Evolutionary conservation across 2,329 filamentous ascomycete species (phyloP).

Genomic region (Cryphonectria radicalis): DNA sequence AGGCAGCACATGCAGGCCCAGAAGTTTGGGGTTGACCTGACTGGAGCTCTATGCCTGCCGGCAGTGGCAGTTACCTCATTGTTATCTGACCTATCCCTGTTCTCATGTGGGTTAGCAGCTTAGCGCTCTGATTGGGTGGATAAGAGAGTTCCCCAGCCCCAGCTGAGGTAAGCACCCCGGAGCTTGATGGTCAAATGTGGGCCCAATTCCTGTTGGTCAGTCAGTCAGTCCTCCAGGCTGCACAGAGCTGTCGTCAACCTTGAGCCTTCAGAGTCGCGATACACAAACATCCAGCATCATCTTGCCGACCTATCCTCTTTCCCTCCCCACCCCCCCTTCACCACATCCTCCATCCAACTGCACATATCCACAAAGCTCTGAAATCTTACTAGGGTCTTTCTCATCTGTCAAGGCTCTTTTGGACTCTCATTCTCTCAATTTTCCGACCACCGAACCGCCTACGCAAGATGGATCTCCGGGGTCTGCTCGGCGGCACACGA

Average conservation of each 20-base stretch:
- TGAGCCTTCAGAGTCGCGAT: conserved; percentile 19
- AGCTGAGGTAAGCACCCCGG: not conserved
- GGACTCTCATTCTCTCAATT: conserved; percentile 28
- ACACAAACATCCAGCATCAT: conserved; percentile 1
- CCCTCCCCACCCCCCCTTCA: not conserved
- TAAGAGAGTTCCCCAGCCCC: not conserved
- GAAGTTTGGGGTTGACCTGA: not conserved
- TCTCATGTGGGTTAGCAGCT: not conserved
- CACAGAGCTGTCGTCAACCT: conserved; percentile 40
- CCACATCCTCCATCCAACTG: not conserved
- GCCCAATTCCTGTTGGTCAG: not conserved
- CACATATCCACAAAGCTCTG: not conserved
- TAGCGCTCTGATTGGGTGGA: not conserved
- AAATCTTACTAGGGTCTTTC: not conserved
- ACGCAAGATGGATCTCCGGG: conserved; percentile 82
- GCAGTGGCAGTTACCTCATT: not conserved
- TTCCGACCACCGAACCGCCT: conserved; percentile 27
- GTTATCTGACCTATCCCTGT: not conserved
- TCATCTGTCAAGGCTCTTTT: not conserved
- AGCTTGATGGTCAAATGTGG: not conserved
- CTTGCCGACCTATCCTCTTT: not conserved
- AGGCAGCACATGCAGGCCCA: not conserved
- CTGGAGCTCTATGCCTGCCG: conserved; percentile 3
- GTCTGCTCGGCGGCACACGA: conserved; percentile 75
- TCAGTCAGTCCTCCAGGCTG: conserved; percentile 34